These are phyloP conservation scores for Drosera spatulata DNA, from an alignment of 179 eudicot genomes.

Conservation along the genomic window DNA sequence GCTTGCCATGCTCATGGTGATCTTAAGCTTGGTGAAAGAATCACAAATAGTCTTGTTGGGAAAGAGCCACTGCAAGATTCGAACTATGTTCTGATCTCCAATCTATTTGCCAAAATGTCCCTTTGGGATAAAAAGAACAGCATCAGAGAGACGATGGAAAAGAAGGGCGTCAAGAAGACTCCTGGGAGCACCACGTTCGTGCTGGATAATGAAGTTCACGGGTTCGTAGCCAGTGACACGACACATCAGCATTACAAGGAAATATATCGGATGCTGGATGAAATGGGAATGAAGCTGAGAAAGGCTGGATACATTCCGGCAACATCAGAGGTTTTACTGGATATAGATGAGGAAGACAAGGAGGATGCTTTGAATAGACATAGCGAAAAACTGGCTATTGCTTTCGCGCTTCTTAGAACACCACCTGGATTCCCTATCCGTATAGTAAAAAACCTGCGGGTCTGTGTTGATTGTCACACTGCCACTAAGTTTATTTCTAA, in stretches of 20 bases:
- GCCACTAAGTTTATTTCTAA: slow-evolving; percentile 35
- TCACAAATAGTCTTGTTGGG: slow-evolving; percentile 22
- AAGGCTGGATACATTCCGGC: slow-evolving; percentile 30
- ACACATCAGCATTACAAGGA: slow-evolving; percentile 17
- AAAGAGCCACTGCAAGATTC: slow-evolving; percentile 37
- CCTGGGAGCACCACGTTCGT: slow-evolving; percentile 57
- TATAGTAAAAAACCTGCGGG: slow-evolving; percentile 32
- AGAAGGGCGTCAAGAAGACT: slow-evolving; percentile 39
- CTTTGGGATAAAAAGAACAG: slow-evolving; percentile 46
- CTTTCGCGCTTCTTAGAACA: slow-evolving; percentile 38
- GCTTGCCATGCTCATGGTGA: slow-evolving; percentile 30
- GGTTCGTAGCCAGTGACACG: slow-evolving; percentile 35
- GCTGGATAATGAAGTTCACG: slow-evolving; percentile 27
- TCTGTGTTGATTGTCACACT: slow-evolving; percentile 38
- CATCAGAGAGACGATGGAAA: slow-evolving; percentile 40
- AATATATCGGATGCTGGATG: slow-evolving; percentile 36
- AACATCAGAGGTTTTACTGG: slow-evolving; percentile 37
- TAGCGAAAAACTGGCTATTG: slow-evolving; percentile 46
- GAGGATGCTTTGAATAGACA: slow-evolving; percentile 33
- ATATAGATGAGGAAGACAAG: slow-evolving; percentile 42
- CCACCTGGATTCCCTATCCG: slow-evolving; percentile 34
- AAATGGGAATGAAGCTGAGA: slow-evolving; percentile 32
- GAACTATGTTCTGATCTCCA: slow-evolving; percentile 48
- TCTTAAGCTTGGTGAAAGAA: slow-evolving; percentile 30
- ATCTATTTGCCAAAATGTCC: slow-evolving; percentile 42